Base-by-base conservation (phyloP, 345 rosid genomes). In the Dovyalis caffra region DNA sequence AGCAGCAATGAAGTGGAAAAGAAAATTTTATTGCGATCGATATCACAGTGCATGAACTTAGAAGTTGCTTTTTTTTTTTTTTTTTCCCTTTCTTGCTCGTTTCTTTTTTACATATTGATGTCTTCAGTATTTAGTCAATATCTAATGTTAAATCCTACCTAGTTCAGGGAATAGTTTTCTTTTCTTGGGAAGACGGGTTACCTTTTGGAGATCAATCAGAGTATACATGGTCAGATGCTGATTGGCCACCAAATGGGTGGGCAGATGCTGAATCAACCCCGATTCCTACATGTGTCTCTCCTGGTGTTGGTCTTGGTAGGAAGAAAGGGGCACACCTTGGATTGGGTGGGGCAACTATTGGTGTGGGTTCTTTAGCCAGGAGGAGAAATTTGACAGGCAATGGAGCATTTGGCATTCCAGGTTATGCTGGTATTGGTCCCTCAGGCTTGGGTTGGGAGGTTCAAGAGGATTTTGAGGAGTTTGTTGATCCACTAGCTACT, bases 181-280 rank as follows among this genome's bases (percentile, higher is more conserved):
- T 87, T 80, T 86, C 82, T 78, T 85, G 88, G 88, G 91, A 88
- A 77, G 87, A 88, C 79, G 78, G 73, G 37, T 64, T 73, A 26
- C 76, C 86, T 67, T 82, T 43, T 73, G 67, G 53, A 70, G 85
- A 84, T 70, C 82, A 81, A 76, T 79, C 90, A 69, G 78, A 86
- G 60, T 86, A 84, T 80, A 81, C 89, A 70, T 91, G 95, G 97
- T 81, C 93, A 65, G 87, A 83, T 85, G 92, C 90, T 77, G 97
- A 92, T 79, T 90, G 97, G 97, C 97, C 98, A 66, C 88, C 73
- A 67, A 86, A 92, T 84, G 89, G 94, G 62, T 94, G 98, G 96
- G 94, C 97, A 25, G 89, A 87, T 80, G 85, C 93, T 68, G 93
- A 84, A 83, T 87, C 92, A 78, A 87, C 92, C 49, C 91, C 90